Conservation (phyloP, 345 rosid species). For the Aethionema arabicum region DNA sequence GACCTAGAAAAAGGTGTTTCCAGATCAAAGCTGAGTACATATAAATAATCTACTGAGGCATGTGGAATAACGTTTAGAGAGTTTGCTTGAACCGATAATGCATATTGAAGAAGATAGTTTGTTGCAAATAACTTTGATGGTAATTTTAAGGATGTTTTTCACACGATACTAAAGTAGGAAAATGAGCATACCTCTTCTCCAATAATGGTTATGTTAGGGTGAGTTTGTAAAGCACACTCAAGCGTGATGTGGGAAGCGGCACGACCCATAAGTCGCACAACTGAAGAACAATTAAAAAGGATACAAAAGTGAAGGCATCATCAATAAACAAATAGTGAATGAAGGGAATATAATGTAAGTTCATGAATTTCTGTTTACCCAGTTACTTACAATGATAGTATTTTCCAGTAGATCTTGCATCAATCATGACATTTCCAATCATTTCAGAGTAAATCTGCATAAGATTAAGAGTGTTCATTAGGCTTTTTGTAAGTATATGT, state of each 20-base stretch:
- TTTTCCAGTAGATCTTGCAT: constrained; percentile 97
- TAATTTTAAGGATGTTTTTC: not conserved
- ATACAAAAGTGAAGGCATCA: constrained; percentile 18
- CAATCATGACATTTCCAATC: constrained; percentile 99
- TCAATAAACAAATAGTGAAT: constrained; percentile 12
- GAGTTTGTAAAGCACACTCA: constrained; percentile 99
- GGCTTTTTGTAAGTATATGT: not conserved
- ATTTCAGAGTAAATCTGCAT: constrained; percentile 92
- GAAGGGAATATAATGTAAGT: not conserved
- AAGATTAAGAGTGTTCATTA: constrained; percentile 3
- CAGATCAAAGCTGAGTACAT: constrained; percentile 20
- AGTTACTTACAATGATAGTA: constrained; percentile 88
- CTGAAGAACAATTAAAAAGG: constrained; percentile 44
- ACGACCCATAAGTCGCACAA: constrained; percentile 99
- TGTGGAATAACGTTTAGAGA: not conserved
- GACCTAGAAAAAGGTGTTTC: constrained; percentile 52
- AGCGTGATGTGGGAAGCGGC: constrained; percentile 99
- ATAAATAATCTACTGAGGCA: constrained; percentile 1
- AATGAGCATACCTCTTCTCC: constrained; percentile 83
- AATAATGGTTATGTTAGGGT: constrained; percentile 86
- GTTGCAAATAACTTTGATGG: not conserved
- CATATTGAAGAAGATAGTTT: not conserved
- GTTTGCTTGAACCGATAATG: constrained; percentile 4
- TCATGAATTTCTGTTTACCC: not conserved
- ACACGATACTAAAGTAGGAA: not conserved